These are phyloP conservation scores for Paracorniculantispora psalliotae DNA, from an alignment of 2,329 filamentous ascomycete genomes.

Conservation along the genomic window DNA sequence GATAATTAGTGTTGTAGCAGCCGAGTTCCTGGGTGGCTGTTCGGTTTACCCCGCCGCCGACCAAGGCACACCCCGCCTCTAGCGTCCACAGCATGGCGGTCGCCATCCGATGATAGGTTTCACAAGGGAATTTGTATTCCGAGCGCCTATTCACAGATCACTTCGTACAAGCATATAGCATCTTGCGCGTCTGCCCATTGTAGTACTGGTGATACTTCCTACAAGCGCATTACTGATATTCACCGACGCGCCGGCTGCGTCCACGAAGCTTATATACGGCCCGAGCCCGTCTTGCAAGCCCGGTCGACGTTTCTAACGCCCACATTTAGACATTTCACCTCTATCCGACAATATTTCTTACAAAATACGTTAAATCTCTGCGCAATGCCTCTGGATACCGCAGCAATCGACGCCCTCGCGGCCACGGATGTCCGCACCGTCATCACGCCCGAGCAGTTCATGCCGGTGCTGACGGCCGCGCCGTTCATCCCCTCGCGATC, in stretches of 20 bases:
- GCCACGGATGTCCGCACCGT: slow-evolving; percentile 36
- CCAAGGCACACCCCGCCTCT: not conserved
- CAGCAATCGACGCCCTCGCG: slow-evolving; percentile 32
- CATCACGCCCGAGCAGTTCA: slow-evolving; percentile 33
- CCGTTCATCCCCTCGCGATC: slow-evolving; percentile 44
- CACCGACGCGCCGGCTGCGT: not conserved
- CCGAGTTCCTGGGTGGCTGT: not conserved
- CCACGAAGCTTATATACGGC: not conserved
- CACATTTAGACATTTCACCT: too few species aligned
- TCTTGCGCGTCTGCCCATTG: not conserved
- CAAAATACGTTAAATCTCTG: too few species aligned
- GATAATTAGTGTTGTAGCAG: too few species aligned
- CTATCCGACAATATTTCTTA: too few species aligned
- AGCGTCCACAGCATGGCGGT: not conserved
- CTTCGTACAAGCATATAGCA: too few species aligned
- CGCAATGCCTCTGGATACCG: slow-evolving; percentile 21
- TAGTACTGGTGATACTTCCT: not conserved
- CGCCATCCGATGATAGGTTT: not conserved
- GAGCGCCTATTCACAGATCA: not conserved
- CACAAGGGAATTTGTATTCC: not conserved
- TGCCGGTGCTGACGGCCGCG: slow-evolving; percentile 31
- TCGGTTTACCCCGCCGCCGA: not conserved
- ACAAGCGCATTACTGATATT: not conserved
- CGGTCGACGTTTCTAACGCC: too few species aligned
- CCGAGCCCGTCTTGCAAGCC: not conserved